Evolutionary conservation across 1,284 basidiomycete genomes (phyloP).

Genomic region (Marasmius tenuissimus): DNA sequence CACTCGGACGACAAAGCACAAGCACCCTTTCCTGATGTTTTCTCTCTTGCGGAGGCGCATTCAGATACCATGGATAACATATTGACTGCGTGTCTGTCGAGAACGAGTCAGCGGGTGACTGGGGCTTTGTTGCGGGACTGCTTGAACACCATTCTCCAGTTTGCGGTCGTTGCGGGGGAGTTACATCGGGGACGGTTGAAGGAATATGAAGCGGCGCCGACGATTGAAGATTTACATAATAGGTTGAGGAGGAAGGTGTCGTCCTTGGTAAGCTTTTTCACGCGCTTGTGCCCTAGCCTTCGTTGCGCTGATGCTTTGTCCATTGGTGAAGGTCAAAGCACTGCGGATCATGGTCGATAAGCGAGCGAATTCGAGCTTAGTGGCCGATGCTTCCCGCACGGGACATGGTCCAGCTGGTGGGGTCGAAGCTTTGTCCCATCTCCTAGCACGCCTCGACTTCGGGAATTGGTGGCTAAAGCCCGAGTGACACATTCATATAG

Average conservation of each 20-base stretch:
- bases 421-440: constrained; percentile 44
- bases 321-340: constrained; percentile 32
- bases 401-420: constrained; percentile 41
- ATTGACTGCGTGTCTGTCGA: constrained; percentile 74
- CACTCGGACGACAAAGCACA: constrained; percentile 14
- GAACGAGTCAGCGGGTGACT: constrained; percentile 67
- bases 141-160: constrained; percentile 69
- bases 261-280: constrained; percentile 52
- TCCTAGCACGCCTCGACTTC: constrained; percentile 45
- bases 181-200: constrained; percentile 50
- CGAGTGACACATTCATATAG: neutral
- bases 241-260: constrained; percentile 58
- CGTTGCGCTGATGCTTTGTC: neutral
- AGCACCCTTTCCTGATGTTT: constrained; percentile 65
- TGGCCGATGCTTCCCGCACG: constrained; percentile 17
- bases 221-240: constrained; percentile 52
- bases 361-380: constrained; percentile 15
- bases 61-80: constrained; percentile 74
- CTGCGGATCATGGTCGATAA: constrained; percentile 46
- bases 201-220: constrained; percentile 59
- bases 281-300: neutral
- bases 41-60: constrained; percentile 71
- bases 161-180: constrained; percentile 69
- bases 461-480: constrained; percentile 46
- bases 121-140: constrained; percentile 67